Evolutionary conservation across 495 filamentous ascomycete genomes (phyloP).

Genomic region (Aspergillus wentii): DNA sequence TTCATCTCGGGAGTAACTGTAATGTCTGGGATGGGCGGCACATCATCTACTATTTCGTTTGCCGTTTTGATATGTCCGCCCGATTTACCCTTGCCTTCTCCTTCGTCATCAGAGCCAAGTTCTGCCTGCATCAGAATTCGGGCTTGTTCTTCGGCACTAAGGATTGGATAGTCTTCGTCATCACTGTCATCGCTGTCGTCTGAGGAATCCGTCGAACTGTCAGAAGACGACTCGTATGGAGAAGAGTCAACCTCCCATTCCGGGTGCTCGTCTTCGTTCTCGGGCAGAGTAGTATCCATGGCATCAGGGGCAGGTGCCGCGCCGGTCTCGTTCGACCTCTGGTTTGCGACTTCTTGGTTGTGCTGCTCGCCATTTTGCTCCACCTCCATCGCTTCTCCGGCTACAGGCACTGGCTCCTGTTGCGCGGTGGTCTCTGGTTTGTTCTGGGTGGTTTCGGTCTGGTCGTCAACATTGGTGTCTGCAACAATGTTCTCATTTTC

Average conservation of each 20-base stretch:
- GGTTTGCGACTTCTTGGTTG: constrained; percentile 2
- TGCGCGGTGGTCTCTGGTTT: not conserved
- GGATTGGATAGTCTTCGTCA: constrained; percentile 65
- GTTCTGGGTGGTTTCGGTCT: constrained; percentile 1
- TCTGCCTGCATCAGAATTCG: constrained; percentile 75
- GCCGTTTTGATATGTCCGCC: constrained; percentile 56
- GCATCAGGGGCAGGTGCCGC: not conserved
- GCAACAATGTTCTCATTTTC: constrained; percentile 2
- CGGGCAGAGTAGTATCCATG: constrained; percentile 5
- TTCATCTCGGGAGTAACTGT: constrained; percentile 68
- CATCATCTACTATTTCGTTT: constrained; percentile 66
- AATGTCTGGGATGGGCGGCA: constrained; percentile 68
- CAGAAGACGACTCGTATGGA: constrained; percentile 53
- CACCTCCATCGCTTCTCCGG: constrained; percentile 30
- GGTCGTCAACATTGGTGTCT: constrained; percentile 1
- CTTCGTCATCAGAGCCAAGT: constrained; percentile 67
- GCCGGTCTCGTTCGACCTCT: not conserved
- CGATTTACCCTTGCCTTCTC: constrained; percentile 44
- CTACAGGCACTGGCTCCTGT: constrained; percentile 2
- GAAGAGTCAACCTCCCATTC: constrained; percentile 70
- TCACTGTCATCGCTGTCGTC: constrained; percentile 62
- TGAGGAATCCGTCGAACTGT: constrained; percentile 47
- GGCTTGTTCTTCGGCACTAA: constrained; percentile 73
- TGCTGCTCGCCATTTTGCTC: constrained; percentile 18
- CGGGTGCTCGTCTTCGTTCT: constrained; percentile 53